These are phyloP conservation scores for Gloeopeniophorella convolvens DNA, from an alignment of 768 basidiomycete species.

Conservation along the genomic window DNA sequence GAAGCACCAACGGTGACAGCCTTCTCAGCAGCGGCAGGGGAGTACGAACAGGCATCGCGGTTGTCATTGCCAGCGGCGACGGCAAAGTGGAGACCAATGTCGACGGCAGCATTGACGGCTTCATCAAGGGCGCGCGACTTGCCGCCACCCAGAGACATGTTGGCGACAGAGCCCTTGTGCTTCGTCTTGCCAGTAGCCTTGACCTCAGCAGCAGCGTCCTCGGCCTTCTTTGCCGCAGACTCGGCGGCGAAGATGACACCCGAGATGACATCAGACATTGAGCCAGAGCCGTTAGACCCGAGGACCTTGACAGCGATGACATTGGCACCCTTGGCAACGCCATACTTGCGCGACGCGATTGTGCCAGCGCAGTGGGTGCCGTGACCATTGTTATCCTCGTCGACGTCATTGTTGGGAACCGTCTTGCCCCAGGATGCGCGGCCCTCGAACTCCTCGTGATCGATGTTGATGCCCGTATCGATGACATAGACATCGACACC, in stretches of 20 bases:
- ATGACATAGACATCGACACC: constrained; percentile 91
- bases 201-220: constrained; percentile 57
- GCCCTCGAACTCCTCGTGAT: constrained; percentile 82
- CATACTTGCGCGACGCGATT: constrained; percentile 88
- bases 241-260: constrained; percentile 80
- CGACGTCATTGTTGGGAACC: constrained; percentile 73
- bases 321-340: constrained; percentile 91
- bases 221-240: constrained; percentile 47
- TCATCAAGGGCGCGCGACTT: constrained; percentile 81
- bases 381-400: constrained; percentile 93
- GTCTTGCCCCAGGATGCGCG: constrained; percentile 94
- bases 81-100: constrained; percentile 85
- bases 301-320: constrained; percentile 90
- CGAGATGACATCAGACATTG: constrained; percentile 88
- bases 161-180: constrained; percentile 93
- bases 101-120: constrained; percentile 81
- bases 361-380: constrained; percentile 95
- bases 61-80: constrained; percentile 92
- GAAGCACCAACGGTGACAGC: constrained; percentile 95
- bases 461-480: constrained; percentile 85
- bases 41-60: constrained; percentile 87
- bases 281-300: constrained; percentile 89
- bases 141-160: constrained; percentile 97
- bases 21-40: constrained; percentile 82
- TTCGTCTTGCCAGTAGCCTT: constrained; percentile 66